Evolutionary conservation across 2,329 filamentous ascomycete genomes (phyloP).

Genomic region (Talaromyces sp.): DNA sequence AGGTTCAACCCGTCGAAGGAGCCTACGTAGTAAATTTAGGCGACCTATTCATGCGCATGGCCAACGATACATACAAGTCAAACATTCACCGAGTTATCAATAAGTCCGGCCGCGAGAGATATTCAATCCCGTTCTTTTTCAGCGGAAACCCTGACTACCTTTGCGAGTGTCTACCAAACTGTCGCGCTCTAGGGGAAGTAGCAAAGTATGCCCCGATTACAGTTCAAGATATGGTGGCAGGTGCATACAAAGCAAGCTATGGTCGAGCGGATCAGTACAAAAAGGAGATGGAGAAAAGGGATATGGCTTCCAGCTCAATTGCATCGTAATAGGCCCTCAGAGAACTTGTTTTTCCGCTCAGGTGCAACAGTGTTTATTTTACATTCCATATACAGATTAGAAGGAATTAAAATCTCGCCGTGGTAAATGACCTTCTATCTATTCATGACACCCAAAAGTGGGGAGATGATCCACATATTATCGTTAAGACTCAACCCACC

Average conservation of each 20-base stretch:
- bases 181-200: conserved; percentile 33
- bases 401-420: background rate
- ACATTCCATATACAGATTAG: background rate
- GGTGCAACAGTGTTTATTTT: background rate
- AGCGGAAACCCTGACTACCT: conserved; percentile 45
- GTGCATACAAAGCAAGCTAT: background rate
- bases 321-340: background rate
- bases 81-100: conserved; percentile 46
- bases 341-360: background rate
- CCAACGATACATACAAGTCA: conserved; percentile 43
- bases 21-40: conserved; percentile 35
- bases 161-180: conserved; percentile 44
- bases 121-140: conserved; percentile 45
- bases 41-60: conserved; percentile 44
- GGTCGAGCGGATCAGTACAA: background rate
- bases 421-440: background rate
- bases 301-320: conserved; percentile 20
- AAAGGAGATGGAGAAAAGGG: background rate
- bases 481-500: background rate
- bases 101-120: conserved; percentile 37
- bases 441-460: background rate
- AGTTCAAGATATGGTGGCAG: background rate
- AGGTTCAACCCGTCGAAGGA: conserved; percentile 22
- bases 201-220: conserved; percentile 42
- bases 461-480: background rate